Conservation (phyloP, 495 filamentous ascomycete genomes). For the Aspergillus bertholletiae region DNA sequence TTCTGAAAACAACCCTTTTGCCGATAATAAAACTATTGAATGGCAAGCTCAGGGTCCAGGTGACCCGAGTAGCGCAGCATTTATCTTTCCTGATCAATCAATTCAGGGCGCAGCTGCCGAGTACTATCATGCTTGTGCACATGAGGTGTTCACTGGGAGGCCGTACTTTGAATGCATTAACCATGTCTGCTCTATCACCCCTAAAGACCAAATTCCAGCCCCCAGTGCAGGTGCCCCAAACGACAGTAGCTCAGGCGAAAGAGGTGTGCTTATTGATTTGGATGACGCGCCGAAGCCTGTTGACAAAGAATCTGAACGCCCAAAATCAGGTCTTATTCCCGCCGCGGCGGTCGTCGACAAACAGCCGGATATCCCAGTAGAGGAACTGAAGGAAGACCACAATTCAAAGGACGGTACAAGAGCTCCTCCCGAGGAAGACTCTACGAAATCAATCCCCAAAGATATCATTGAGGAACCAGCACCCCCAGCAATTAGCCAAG, state of each 20-base stretch:
- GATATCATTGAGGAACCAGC: not conserved
- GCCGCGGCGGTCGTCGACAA: constrained; percentile 7
- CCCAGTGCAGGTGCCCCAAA: not conserved
- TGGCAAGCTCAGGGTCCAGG: constrained; percentile 1
- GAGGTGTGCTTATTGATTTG: constrained; percentile 30
- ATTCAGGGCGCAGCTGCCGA: constrained; percentile 46
- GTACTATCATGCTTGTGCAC: constrained; percentile 51
- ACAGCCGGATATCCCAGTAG: not conserved
- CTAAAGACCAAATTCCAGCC: constrained; percentile 15
- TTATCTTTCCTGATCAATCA: constrained; percentile 25
- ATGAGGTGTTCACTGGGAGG: constrained; percentile 45
- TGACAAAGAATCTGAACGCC: not conserved
- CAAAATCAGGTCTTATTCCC: constrained; percentile 2
- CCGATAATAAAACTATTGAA: constrained; percentile 13
- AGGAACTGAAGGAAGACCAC: not conserved
- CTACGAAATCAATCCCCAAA: not conserved
- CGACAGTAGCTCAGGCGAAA: not conserved
- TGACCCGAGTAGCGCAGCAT: constrained; percentile 8
- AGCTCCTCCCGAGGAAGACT: not conserved
- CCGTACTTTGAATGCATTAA: constrained; percentile 50
- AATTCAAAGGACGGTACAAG: not conserved
- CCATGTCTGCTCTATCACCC: constrained; percentile 44
- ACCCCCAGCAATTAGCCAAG: not conserved
- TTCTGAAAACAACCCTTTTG: constrained; percentile 17
- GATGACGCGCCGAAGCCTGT: constrained; percentile 19